Evolutionary conservation across 805 yeast genomes (phyloP).

Genomic region (Deakozyma indianensis): DNA sequence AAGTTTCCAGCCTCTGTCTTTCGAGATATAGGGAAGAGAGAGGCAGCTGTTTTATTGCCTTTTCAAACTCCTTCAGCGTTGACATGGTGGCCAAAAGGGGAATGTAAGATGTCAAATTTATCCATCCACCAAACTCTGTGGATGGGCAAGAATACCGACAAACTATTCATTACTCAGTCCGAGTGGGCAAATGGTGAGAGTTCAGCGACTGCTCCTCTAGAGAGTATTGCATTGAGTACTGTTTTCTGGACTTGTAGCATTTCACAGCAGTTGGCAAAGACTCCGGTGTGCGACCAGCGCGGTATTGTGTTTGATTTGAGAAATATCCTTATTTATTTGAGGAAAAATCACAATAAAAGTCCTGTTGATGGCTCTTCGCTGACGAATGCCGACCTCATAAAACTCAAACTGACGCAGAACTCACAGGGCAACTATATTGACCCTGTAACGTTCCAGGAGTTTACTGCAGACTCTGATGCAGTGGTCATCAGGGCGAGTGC

Average conservation of each 20-base stretch:
- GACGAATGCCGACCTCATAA: conserved; percentile 10
- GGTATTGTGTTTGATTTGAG: conserved; percentile 21
- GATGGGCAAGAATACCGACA: conserved; percentile 25
- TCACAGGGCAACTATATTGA: conserved; percentile 17
- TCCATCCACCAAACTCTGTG: not conserved
- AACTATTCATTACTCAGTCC: conserved; percentile 21
- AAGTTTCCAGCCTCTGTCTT: not conserved
- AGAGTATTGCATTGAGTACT: conserved; percentile 2
- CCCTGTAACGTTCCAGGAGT: conserved; percentile 21
- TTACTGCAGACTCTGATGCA: conserved; percentile 14
- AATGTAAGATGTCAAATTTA: not conserved
- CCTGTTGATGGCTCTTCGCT: conserved; percentile 19
- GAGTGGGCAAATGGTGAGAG: conserved; percentile 20
- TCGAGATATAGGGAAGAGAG: not conserved
- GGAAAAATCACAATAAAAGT: conserved; percentile 13
- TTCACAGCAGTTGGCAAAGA: conserved; percentile 16
- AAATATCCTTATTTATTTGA: conserved; percentile 16
- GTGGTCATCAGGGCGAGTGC: conserved; percentile 18
- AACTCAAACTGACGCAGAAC: conserved; percentile 14
- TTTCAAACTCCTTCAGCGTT: not conserved
- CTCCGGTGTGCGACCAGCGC: conserved; percentile 14
- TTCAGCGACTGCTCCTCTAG: conserved; percentile 7
- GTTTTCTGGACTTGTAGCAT: conserved; percentile 22
- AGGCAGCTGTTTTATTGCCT: not conserved
- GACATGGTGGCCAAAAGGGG: not conserved